These are phyloP conservation scores for Macadamia tetraphylla DNA, from an alignment of 164 flowering plant genomes.

Conservation along the genomic window DNA sequence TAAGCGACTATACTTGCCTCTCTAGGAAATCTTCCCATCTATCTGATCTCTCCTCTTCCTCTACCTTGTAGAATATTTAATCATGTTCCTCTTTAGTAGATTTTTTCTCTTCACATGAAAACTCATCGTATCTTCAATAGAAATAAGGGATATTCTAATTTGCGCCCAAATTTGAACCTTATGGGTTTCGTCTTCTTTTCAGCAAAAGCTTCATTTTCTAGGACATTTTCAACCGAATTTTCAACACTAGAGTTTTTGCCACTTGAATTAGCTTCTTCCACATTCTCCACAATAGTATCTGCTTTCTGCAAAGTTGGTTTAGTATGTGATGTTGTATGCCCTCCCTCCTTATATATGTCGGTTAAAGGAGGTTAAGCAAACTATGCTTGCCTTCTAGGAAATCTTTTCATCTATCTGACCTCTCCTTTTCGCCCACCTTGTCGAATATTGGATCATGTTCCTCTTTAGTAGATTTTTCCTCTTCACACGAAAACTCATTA, in stretches of 20 bases:
- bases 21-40: constrained; percentile 78
- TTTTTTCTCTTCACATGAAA: constrained; percentile 49
- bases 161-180: constrained; percentile 59
- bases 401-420: constrained; percentile 81
- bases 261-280: constrained; percentile 26
- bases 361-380: constrained; percentile 38
- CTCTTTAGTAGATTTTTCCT: constrained; percentile 23
- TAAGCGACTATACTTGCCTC: constrained; percentile 51
- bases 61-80: constrained; percentile 43
- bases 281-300: constrained; percentile 19
- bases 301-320: constrained; percentile 7
- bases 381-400: constrained; percentile 65
- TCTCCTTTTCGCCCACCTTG: constrained; percentile 98
- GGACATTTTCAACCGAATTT: constrained; percentile 20
- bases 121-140: constrained; percentile 86
- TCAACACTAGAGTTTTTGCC: constrained; percentile 21
- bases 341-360: constrained; percentile 26
- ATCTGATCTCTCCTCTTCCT: constrained; percentile 95
- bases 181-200: constrained; percentile 25
- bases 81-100: constrained; percentile 10
- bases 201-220: constrained; percentile 18
- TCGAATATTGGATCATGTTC: too few species aligned
- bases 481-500: constrained; percentile 81
- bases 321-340: constrained; percentile 11
- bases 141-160: constrained; percentile 65